Conservation (phyloP, 2,329 filamentous ascomycete species). For the Myriosclerotinia curreyana region DNA sequence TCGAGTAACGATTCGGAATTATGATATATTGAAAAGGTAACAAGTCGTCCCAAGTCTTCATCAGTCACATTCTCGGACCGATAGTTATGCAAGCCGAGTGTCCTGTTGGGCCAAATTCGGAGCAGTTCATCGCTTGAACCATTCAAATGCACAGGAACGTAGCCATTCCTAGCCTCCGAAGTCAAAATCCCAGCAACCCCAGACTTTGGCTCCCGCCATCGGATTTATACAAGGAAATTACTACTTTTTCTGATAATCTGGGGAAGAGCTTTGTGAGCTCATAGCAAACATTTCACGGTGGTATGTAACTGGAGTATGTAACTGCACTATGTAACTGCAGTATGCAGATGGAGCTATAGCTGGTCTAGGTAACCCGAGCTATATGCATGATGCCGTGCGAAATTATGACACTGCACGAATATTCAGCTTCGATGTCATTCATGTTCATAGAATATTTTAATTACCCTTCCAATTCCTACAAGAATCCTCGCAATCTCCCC, state of each 20-base stretch:
- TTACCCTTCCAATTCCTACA: not conserved
- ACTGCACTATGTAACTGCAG: no score
- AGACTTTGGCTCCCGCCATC: constrained; percentile 6
- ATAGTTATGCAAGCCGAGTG: constrained; percentile 12
- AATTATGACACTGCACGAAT: constrained; percentile 2
- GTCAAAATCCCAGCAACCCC: not conserved
- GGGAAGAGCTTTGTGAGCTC: constrained; percentile 2
- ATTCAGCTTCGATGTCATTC: not conserved
- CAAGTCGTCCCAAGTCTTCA: not conserved
- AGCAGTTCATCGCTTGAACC: not conserved
- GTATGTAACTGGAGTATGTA: no score
- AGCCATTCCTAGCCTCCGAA: not conserved
- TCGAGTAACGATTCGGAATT: not conserved
- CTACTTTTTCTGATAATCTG: constrained; percentile 10
- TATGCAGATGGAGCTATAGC: constrained; percentile 6
- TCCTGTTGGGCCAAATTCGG: not conserved
- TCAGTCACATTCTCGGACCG: constrained; percentile 20
- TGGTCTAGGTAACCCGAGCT: constrained; percentile 9
- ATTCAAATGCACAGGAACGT: not conserved
- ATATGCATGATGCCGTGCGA: constrained; percentile 20
- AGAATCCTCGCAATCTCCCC: not conserved
- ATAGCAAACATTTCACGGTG: not conserved
- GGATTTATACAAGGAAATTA: not conserved
- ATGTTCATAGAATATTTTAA: constrained; percentile 1
- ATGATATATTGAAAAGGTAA: not conserved